These are phyloP conservation scores for Diplocarpon mali DNA, from an alignment of 2,329 filamentous ascomycete genomes.

Conservation along the genomic window DNA sequence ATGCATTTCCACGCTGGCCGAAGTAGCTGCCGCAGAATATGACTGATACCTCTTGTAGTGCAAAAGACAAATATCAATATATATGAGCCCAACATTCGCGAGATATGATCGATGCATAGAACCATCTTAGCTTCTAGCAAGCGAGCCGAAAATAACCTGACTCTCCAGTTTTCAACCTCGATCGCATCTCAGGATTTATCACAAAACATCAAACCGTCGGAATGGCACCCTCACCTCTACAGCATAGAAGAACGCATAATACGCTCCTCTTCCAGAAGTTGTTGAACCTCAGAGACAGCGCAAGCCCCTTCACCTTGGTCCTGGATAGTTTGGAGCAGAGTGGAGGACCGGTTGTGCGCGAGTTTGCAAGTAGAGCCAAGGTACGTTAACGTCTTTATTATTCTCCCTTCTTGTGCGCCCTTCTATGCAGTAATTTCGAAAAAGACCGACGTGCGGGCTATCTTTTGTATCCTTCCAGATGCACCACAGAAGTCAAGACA, in stretches of 20 bases:
- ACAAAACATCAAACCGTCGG: constrained; percentile 4
- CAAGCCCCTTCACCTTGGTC: constrained; percentile 77
- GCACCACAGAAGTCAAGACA: too few relatives aligned
- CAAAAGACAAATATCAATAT: too few relatives aligned
- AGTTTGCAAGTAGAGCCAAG: constrained; percentile 67
- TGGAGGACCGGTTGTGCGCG: constrained; percentile 55
- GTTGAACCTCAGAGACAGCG: constrained; percentile 64
- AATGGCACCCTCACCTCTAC: constrained; percentile 46
- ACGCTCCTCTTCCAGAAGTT: constrained; percentile 74
- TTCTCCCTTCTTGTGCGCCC: background rate
- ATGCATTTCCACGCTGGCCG: too few relatives aligned
- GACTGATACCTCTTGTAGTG: too few relatives aligned
- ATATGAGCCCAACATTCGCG: too few relatives aligned
- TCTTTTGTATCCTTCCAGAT: too few relatives aligned
- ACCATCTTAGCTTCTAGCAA: background rate
- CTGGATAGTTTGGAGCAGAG: constrained; percentile 80
- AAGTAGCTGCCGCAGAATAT: too few relatives aligned
- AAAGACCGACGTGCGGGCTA: too few relatives aligned
- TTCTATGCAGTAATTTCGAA: too few relatives aligned
- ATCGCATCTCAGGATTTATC: background rate
- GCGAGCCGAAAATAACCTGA: background rate
- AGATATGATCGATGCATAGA: background rate
- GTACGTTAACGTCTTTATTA: constrained; percentile 26
- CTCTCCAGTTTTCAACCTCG: background rate
- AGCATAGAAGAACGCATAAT: constrained; percentile 73